These are phyloP conservation scores for Williopsis jadinii DNA, from an alignment of 1,139 yeast species.

Conservation along the genomic window DNA sequence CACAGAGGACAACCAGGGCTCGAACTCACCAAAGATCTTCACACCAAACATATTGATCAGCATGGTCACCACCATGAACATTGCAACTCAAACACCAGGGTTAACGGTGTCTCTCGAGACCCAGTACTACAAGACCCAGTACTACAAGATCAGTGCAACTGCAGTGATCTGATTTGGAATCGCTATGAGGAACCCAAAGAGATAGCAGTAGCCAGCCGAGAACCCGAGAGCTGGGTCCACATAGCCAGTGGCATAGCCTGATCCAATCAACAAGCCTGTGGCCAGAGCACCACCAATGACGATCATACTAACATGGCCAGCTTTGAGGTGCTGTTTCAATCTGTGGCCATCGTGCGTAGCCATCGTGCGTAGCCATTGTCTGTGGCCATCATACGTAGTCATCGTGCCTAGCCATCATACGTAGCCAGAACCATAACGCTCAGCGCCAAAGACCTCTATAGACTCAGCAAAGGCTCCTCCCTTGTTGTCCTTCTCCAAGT, in stretches of 20 bases:
- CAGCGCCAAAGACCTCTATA: not conserved
- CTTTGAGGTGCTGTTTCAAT: slow-evolving; percentile 53
- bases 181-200: slow-evolving; percentile 69
- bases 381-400: too few species aligned
- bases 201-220: slow-evolving; percentile 73
- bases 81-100: slow-evolving; percentile 60
- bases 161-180: slow-evolving; percentile 74
- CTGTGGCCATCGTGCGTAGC: slow-evolving; percentile 39
- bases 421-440: too few species aligned
- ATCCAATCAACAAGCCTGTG: slow-evolving; percentile 67
- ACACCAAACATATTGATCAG: slow-evolving; percentile 60
- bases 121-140: slow-evolving; percentile 72
- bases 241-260: slow-evolving; percentile 57
- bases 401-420: too few species aligned
- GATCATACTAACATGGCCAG: slow-evolving; percentile 73
- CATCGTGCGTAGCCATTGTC: too few species aligned
- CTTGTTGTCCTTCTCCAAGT: not conserved
- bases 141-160: slow-evolving; percentile 61
- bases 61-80: slow-evolving; percentile 52
- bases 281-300: slow-evolving; percentile 85
- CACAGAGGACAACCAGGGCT: slow-evolving; percentile 50
- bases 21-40: slow-evolving; percentile 64
- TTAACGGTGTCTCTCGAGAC: slow-evolving; percentile 42
- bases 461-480: too few species aligned
- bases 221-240: slow-evolving; percentile 76